Base-by-base conservation (phyloP, 2,329 filamentous ascomycete species). In the Metarhizium album region DNA sequence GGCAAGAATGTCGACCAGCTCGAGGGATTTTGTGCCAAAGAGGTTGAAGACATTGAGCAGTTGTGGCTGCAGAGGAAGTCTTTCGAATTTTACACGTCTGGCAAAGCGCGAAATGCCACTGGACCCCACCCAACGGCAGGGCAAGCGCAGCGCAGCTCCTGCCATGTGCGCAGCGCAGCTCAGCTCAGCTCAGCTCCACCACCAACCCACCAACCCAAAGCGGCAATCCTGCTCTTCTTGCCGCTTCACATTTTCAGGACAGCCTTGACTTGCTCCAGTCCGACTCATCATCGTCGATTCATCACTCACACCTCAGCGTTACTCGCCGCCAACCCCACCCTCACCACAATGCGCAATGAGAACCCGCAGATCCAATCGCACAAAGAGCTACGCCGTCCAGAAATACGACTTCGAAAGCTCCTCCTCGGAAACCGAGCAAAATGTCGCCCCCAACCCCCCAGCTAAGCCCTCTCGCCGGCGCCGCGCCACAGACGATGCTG, bases 321-420 rank as follows among this genome's bases (percentile, higher is more conserved):
- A n/a, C 16, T 42, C 40, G 18, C n/a, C 24, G 4, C 11, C 20
- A 31, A 45, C 22, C 42, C 18, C 42, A 14, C 16, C 42, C 27
- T 40, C 14, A 16, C 33, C 40, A 24, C 20, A 43, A 43, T 43
- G 40, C 55, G 59, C 45, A 31, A 70, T 69, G 67, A 64, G 63
- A 56, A 67, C 67, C n/a, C 62, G 68, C 47, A 63, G 51, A 46
- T 64, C 67, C 18, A 69, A 68, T 55, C 66, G 64, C 43, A 58
- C 58, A 24, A 69, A 68, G 48, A 59, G 62, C 37, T 69, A 61
- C 49, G 61, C 61, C 2, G 52, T 62, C 52, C 57, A 67, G 40
- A 63, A 63, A 24, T 68, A 68, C 57, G 62, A 65, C 45, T 68
- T 68, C 40, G 65, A 66, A 16, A 60, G 59, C 18, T 23, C 29